Base-by-base conservation (phyloP, 2,329 filamentous ascomycete genomes). In the Dothideomycetidae sp. region DNA sequence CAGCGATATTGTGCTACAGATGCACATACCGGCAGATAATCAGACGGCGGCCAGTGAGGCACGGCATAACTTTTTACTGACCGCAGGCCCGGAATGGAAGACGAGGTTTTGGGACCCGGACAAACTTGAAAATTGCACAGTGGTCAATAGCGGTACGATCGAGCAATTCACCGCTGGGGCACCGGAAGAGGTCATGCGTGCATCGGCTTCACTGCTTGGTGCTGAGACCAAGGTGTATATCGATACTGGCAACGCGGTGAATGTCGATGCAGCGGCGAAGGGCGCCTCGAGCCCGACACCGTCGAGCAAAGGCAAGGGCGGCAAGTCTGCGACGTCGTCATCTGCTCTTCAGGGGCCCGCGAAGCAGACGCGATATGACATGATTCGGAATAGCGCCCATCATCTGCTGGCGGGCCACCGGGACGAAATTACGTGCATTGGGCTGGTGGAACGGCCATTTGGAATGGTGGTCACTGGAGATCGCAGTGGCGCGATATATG, bases 381-480 rank as follows among this genome's bases (percentile, higher is more conserved):
- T 94, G 44, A 86, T 80, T 43, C 64, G 81, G 44, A 78, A 92
- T 46, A 81, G 93, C 60, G 86, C 94, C 55, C 83, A 92, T 56
- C 75, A 84, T 58, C 57, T 98, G 48, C 61, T 96, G 40, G 80
- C 76, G 54, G 83, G 79, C 41, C 90, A 98, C 60, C 58, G 94
- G 50, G 90, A 98, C 59, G 76, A 76, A 3, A 77, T 98, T 42
- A 71, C 81, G 51, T 88, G 96, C 60, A 76, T 94, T 47, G 80
- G 80, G n/a, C 62, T 96, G 52, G 58, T 98, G 48, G 84, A 94
- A 62, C 68, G 73, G 46, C 90, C 90, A 15, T 94, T 93, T 57
- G 81, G 80, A 3, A 94, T 96, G 83, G 80, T 86, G 21, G 68
- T 96, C 34, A 92, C 81, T 47, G 86, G 81, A 37, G 90, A 98